Evolutionary conservation across 2,329 filamentous ascomycete species (phyloP).

Genomic region (Lachnellula hyalina): DNA sequence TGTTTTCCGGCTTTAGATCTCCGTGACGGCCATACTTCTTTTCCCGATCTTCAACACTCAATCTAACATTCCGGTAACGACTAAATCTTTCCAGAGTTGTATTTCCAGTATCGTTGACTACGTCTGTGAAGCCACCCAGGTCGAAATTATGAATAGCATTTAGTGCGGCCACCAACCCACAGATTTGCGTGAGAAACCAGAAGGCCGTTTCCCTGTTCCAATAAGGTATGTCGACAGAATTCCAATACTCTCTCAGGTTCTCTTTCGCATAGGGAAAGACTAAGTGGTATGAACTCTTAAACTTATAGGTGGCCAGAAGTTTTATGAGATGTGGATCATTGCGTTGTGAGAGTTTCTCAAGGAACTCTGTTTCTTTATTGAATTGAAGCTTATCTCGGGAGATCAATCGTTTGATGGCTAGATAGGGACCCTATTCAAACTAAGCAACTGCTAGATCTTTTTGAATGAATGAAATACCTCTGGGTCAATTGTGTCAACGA

Average conservation of each 20-base stretch:
- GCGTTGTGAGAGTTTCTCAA: neutral
- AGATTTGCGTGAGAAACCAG: neutral
- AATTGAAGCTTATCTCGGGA: neutral
- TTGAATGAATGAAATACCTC: neutral
- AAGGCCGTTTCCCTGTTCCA: neutral
- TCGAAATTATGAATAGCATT: constrained; percentile 1
- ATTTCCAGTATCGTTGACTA: neutral
- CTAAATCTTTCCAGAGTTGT: neutral
- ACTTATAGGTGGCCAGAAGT: constrained; percentile 21
- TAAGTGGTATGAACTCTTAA: constrained; percentile 14
- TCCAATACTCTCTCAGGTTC: constrained; percentile 22
- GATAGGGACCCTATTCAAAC: neutral
- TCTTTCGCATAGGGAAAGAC: constrained; percentile 23
- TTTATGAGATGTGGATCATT: constrained; percentile 15
- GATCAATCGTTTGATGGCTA: neutral
- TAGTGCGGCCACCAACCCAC: neutral
- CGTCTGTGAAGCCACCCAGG: neutral
- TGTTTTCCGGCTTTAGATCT: constrained; percentile 37
- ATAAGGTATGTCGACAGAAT: neutral
- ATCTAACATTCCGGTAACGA: neutral
- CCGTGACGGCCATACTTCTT: constrained; percentile 33
- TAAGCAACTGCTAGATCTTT: neutral
- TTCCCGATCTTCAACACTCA: neutral
- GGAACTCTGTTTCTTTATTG: neutral
- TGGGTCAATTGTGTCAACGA: neutral